Base-by-base conservation (phyloP, 2,329 filamentous ascomycete species). In the Trichoderma sp. region DNA sequence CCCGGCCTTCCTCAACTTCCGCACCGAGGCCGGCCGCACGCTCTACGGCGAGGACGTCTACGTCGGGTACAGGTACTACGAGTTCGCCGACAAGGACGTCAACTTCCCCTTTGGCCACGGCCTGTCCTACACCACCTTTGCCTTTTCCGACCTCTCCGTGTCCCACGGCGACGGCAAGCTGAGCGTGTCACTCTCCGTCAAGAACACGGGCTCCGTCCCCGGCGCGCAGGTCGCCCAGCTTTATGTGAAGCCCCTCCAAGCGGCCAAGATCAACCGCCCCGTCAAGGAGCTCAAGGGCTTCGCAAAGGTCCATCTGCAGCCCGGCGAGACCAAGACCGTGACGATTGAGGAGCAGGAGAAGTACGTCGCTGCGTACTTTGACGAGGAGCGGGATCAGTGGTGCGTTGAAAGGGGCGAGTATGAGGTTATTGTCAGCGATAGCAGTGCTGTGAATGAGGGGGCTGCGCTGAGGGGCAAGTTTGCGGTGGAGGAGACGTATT, bases 41-140 rank as follows among this genome's bases (percentile, higher is more conserved):
- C 79, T 92, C 1, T 95, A 94, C 73, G 90, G 90, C 54, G 91
- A 95, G 75, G 91, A 92, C 67, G 81, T 95, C 52, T 94, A 92
- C 74, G 82, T 94, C 44, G 91, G 91, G 3, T 95, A 95, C 78
- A 83, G 90, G 24, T 92, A 88, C 79, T 95, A 92, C 74, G 91
- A 95, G 72, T 88, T 85, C 71, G 82, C 84, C n/a, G 81, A 87
- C 43, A 81, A 86, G 5, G 80, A 82, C 0, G 85, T 89, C 0
- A 82, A 90, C 30, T 95, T 93, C 76, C 83, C 89, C 65, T 96
- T 96, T 73, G 91, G 91, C 14, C 88, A 92, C 72, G 92, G 92
- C 2, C 81, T 95, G 1, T 90, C 88, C 17, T 95, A 93, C 77
- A 93, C 90, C 0, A 86, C 79, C 0, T 94, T 94, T 74, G 70